Evolutionary conservation across 768 basidiomycete genomes (phyloP), one percentile per base, ranked within the genome.

Genomic region (Gloeostereum incarnatum): DNA sequence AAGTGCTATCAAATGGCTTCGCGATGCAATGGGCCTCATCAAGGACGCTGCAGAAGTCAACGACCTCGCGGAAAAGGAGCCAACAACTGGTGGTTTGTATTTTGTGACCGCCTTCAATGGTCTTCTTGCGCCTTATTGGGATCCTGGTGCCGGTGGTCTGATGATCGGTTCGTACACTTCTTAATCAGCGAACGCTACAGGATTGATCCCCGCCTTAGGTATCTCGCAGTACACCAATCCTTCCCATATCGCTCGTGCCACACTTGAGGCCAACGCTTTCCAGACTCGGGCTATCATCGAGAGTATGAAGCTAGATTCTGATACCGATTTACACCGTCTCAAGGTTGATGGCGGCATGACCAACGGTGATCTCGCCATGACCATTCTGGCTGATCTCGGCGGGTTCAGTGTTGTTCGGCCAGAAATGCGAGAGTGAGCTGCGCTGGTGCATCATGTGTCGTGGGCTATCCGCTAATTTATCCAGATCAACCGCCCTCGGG

Each of bases 291-390:
- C 90, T 6, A 88, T 99, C 49, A 72, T 98, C 34, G 91, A 97
- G 56, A 84, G 87, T 52, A 99, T 99, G 85, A 81, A 86, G 55
- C 63, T 85, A 38, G 94, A 99, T 61, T 83, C 87, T n/a, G 73
- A 72, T 11, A 66, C 68, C 4, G 78, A 85, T 33, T 70, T 96
- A 38, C 80, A 82, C 52, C 73, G 84, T 49, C 77, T 99, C 45
- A 93, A 84, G 57, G 94, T 99, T 24, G 96, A 98, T 57, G 96
- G 96, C n/a, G 91, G 92, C 11, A 93, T 96, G 85, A 96, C 92
- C 8, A 94, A 93, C 47, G 87, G 88, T 23, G 89, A 94, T 52
- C 58, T 86, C 20, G 86, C 81, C 40, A 89, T 94, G 91, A 68
- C 73, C 49, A 64, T 93, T 33, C 69, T 93, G 43, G 88, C 88